Evolutionary conservation across 768 basidiomycete species (phyloP).

Genomic region (Coprinopsis sp.): DNA sequence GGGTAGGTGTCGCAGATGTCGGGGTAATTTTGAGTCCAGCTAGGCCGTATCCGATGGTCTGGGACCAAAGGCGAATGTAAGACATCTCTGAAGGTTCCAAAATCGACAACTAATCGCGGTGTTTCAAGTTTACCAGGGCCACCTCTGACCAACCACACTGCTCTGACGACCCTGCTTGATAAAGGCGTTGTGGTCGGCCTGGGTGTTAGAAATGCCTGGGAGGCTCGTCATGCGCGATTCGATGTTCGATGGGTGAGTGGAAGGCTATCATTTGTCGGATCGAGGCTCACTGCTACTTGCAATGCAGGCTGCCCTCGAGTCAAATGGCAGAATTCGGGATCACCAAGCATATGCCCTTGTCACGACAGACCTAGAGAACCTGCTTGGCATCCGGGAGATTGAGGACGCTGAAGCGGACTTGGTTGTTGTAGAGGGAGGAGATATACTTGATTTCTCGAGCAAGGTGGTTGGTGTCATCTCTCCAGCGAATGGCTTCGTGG

Average conservation of each 20-base stretch:
- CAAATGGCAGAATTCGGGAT: constrained; percentile 39
- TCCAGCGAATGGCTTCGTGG: constrained; percentile 43
- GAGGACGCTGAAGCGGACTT: constrained; percentile 48
- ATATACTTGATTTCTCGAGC: constrained; percentile 49
- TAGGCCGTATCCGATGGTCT: constrained; percentile 63
- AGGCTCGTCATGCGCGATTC: constrained; percentile 70
- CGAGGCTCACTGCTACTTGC: too few species aligned
- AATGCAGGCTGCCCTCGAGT: constrained; percentile 41
- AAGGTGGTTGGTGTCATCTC: constrained; percentile 57
- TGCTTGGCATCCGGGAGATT: constrained; percentile 34
- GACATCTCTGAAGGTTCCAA: constrained; percentile 15
- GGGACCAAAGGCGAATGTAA: constrained; percentile 70
- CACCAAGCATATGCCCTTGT: constrained; percentile 40
- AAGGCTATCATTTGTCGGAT: too few species aligned
- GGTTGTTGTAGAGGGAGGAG: constrained; percentile 58
- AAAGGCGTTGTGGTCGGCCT: constrained; percentile 81
- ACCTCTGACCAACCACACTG: constrained; percentile 61
- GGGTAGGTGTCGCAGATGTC: constrained; percentile 45
- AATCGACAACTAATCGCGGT: not conserved
- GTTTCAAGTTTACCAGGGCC: constrained; percentile 59
- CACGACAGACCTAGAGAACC: constrained; percentile 40
- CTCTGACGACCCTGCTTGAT: constrained; percentile 57
- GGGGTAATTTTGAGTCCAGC: constrained; percentile 51
- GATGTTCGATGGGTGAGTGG: constrained; percentile 75
- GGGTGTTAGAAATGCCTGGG: constrained; percentile 63